phyloP scores from a whole-genome alignment of 352 stramenopile genomes.

The Phytophthora hibernalis region DNA sequence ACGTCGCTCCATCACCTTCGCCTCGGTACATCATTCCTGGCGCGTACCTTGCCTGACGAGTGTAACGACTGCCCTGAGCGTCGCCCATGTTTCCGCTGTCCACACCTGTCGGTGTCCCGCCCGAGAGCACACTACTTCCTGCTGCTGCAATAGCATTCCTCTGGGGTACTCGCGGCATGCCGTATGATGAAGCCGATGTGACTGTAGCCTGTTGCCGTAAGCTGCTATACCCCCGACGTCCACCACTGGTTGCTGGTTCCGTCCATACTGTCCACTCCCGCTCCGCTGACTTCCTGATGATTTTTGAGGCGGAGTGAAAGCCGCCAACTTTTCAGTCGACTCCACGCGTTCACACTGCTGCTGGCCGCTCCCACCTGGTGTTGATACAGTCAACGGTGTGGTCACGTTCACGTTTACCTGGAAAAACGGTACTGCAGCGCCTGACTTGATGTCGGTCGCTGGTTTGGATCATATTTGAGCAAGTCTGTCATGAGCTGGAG shows the following conservation, averaged over 20 bases:
- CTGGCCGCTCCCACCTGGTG: conserved; percentile 48
- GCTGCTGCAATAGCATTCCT: conserved; percentile 79
- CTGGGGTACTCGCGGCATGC: conserved; percentile 52
- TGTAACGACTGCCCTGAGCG: conserved; percentile 75
- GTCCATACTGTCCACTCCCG: conserved; percentile 51
- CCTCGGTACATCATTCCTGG: conserved; percentile 63
- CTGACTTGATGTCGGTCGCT: conserved; percentile 93
- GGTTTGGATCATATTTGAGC: conserved; percentile 94
- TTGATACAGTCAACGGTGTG: conserved; percentile 75
- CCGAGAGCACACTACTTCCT: conserved; percentile 67
- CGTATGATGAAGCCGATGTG: conserved; percentile 39
- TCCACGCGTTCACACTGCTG: conserved; percentile 60
- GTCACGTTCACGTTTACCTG: conserved; percentile 85
- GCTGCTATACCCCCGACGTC: conserved; percentile 54
- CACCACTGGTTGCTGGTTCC: conserved; percentile 60
- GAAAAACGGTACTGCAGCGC: conserved; percentile 97
- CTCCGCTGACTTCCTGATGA: conserved; percentile 48
- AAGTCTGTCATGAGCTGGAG: conserved; percentile 94
- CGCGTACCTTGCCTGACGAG: conserved; percentile 78
- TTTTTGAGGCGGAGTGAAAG: conserved; percentile 73
- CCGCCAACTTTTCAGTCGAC: conserved; percentile 43
- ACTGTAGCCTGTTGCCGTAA: conserved; percentile 41
- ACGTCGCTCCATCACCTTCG: conserved; percentile 64
- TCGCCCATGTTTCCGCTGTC: conserved; percentile 62
- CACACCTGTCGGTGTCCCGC: conserved; percentile 60